A percentile compares a stretch with the other conserved stretches of the same genome.
Conservation (phyloP, 805 yeast species). For the Blastobotrys robertii region DNA sequence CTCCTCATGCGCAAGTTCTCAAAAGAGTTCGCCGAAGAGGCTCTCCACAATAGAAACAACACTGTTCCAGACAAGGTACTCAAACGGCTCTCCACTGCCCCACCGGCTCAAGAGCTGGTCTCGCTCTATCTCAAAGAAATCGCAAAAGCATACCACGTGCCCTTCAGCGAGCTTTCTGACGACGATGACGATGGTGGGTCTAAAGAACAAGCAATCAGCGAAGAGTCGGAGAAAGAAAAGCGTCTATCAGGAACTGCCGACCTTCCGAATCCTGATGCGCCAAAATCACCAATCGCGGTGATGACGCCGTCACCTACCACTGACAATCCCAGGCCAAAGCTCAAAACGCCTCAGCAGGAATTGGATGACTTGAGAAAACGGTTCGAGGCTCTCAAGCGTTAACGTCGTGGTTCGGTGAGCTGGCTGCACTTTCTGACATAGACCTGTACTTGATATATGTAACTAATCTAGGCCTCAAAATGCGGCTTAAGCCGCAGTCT, state of each 20-base stretch:
- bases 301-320: constrained; percentile 24
- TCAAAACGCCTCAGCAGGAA: constrained; percentile 29
- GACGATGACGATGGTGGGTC: constrained; percentile 27
- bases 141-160: constrained; percentile 68
- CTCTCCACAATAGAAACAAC: constrained; percentile 40
- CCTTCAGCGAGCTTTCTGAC: constrained; percentile 44
- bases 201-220: constrained; percentile 11
- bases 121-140: constrained; percentile 66
- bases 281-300: constrained; percentile 17
- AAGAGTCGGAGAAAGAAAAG: constrained; percentile 7
- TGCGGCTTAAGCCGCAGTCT: no score
- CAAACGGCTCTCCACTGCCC: constrained; percentile 50
- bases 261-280: constrained; percentile 16
- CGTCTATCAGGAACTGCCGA: constrained; percentile 12
- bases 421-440: no score
- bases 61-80: constrained; percentile 61
- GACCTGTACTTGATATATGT: no score
- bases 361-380: constrained; percentile 59
- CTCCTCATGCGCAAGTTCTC: constrained; percentile 56
- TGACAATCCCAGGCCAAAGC: constrained; percentile 21
- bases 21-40: constrained; percentile 49
- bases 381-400: constrained; percentile 61
- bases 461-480: no score
- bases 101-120: constrained; percentile 60
- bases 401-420: no score